Evolutionary conservation across 352 stramenopile species (phyloP).

Genomic region (Achlya hypogyna): DNA sequence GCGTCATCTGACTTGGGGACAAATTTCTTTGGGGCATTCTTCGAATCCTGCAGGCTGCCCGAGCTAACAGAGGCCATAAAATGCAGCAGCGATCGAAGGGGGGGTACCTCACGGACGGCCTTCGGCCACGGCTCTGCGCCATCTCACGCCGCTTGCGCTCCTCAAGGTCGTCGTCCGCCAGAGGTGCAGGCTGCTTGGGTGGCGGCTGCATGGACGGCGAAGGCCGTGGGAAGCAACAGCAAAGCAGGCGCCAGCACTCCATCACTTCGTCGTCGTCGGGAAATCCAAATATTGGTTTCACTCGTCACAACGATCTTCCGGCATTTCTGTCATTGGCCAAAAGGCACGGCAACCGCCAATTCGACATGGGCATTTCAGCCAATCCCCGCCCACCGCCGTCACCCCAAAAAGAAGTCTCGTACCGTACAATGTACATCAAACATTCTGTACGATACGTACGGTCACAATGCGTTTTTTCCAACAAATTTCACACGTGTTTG

Average conservation of each 20-base stretch:
- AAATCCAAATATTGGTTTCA: background rate
- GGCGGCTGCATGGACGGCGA: background rate
- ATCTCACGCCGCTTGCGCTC: slow-evolving; percentile 7
- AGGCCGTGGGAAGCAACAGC: background rate
- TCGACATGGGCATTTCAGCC: no score
- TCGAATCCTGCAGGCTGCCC: background rate
- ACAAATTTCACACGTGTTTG: no score
- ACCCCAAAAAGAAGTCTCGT: no score
- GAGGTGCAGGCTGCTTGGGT: background rate
- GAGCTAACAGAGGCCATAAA: background rate
- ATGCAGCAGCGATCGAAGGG: background rate
- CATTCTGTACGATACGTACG: no score
- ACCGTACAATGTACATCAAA: no score
- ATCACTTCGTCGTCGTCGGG: background rate
- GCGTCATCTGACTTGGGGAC: slow-evolving; percentile 42
- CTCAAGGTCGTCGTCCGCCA: background rate
- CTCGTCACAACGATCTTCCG: background rate
- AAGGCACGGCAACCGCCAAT: background rate
- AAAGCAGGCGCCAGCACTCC: background rate
- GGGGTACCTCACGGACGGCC: slow-evolving; percentile 12
- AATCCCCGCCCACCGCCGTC: no score
- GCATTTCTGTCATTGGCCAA: background rate
- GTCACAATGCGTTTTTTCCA: no score
- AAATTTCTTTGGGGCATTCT: slow-evolving; percentile 4
- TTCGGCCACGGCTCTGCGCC: slow-evolving; percentile 8